Evolutionary conservation across 352 stramenopile genomes (phyloP).

Genomic region (Phytophthora meadii): DNA sequence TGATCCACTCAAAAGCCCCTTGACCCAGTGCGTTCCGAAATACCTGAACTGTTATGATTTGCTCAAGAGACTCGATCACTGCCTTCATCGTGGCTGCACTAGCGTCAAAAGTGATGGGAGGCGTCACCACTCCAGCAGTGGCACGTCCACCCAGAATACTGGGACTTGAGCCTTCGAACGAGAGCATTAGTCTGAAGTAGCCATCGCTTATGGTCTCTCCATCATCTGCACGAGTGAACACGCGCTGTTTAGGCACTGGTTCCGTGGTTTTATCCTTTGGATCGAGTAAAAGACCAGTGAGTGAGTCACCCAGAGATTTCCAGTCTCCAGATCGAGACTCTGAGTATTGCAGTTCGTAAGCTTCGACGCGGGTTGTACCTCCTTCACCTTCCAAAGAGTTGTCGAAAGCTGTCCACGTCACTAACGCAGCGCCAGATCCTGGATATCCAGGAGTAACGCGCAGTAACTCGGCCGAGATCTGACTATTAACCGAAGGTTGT

Average conservation of each 20-base stretch:
- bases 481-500: conserved; percentile 22
- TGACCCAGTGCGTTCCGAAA: conserved; percentile 35
- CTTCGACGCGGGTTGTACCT: conserved; percentile 32
- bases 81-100: conserved; percentile 63
- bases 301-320: conserved; percentile 36
- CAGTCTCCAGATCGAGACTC: conserved; percentile 52
- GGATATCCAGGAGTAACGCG: conserved; percentile 48
- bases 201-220: conserved; percentile 56
- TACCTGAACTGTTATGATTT: conserved; percentile 66
- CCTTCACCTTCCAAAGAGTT: conserved; percentile 27
- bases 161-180: conserved; percentile 41
- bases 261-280: conserved; percentile 32
- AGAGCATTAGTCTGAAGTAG: conserved; percentile 61
- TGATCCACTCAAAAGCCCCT: conserved; percentile 55
- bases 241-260: conserved; percentile 46
- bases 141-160: conserved; percentile 29
- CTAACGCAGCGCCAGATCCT: conserved; percentile 40
- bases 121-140: conserved; percentile 42
- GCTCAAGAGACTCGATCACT: conserved; percentile 77
- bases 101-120: conserved; percentile 79
- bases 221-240: conserved; percentile 59
- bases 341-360: conserved; percentile 66
- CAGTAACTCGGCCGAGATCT: conserved; percentile 40
- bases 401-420: conserved; percentile 58
- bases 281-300: conserved; percentile 40